Evolutionary conservation across 805 yeast species (phyloP).

Genomic region (Metschnikowia proteae): DNA sequence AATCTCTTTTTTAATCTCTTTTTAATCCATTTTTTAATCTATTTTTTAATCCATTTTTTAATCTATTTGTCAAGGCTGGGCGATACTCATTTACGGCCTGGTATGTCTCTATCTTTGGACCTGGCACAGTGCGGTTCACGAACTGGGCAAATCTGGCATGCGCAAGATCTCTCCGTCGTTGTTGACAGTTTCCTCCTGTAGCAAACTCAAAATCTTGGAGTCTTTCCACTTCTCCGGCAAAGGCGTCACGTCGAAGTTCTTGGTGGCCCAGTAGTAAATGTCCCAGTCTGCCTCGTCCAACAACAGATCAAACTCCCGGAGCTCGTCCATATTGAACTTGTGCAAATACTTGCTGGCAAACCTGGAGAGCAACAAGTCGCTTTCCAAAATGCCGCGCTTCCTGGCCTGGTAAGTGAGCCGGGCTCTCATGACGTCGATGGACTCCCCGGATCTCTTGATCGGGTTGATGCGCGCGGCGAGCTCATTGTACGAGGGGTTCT

Average conservation of each 20-base stretch:
- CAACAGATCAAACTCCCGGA: conserved; percentile 80
- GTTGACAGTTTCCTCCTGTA: conserved; percentile 75
- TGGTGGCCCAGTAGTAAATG: conserved; percentile 96
- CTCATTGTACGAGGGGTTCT: conserved; percentile 37
- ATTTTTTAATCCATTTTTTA: no score
- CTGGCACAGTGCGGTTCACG: not conserved
- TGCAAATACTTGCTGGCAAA: conserved; percentile 76
- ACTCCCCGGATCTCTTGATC: conserved; percentile 69
- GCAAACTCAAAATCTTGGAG: conserved; percentile 54
- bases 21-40: no score
- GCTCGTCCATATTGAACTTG: conserved; percentile 55
- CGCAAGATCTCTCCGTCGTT: conserved; percentile 68
- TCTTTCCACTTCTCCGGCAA: conserved; percentile 84
- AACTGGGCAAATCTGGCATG: conserved; percentile 61
- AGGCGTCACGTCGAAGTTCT: conserved; percentile 74
- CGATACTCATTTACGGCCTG: no score
- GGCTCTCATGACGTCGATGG: conserved; percentile 73
- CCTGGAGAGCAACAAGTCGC: conserved; percentile 78
- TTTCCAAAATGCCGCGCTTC: conserved; percentile 92
- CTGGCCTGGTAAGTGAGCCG: conserved; percentile 86
- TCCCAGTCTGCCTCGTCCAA: conserved; percentile 99
- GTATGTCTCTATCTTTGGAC: no score
- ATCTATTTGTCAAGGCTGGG: no score
- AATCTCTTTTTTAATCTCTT: no score
- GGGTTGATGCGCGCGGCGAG: conserved; percentile 72